A percentile compares a stretch with the other conserved stretches of the same genome.
Evolutionary conservation across 106 monocot species (phyloP).

Genomic region (Allium cepa): DNA sequence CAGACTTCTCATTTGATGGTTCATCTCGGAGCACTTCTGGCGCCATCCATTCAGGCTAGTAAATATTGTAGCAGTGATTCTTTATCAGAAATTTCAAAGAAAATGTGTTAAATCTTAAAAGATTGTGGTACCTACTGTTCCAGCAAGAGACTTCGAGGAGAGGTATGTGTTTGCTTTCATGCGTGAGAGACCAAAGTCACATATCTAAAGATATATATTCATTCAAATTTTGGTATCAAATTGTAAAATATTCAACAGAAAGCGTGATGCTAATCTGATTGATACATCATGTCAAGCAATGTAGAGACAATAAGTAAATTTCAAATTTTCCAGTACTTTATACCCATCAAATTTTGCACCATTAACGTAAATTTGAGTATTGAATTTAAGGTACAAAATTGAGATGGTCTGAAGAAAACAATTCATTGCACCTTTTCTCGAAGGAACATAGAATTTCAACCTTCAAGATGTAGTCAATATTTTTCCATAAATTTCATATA

Average conservation of each 20-base stretch:
- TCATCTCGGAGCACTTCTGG: conserved; percentile 98
- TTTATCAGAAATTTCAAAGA: too few species aligned
- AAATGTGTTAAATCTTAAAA: neutral
- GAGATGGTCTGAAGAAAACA: too few species aligned
- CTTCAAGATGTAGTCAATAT: neutral
- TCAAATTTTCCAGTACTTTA: too few species aligned
- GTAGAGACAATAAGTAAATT: too few species aligned
- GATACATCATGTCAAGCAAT: too few species aligned
- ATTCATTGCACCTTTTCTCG: too few species aligned
- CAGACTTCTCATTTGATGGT: conserved; percentile 98
- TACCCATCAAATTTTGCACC: too few species aligned
- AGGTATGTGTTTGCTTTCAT: conserved; percentile 90
- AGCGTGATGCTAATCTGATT: too few species aligned
- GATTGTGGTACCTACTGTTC: conserved; percentile 68
- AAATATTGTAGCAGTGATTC: neutral
- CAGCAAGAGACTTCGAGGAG: conserved; percentile 93
- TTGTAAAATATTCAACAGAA: too few species aligned
- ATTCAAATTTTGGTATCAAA: too few species aligned
- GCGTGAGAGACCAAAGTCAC: conserved; percentile 97
- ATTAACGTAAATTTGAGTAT: too few species aligned
- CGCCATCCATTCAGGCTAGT: conserved; percentile 99
- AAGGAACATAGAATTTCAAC: neutral
- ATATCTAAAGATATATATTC: conserved; percentile 39
- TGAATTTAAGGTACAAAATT: too few species aligned
- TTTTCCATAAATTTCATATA: neutral